Conservation (phyloP, 805 yeast genomes). For the Phaffomyces antillensis region DNA sequence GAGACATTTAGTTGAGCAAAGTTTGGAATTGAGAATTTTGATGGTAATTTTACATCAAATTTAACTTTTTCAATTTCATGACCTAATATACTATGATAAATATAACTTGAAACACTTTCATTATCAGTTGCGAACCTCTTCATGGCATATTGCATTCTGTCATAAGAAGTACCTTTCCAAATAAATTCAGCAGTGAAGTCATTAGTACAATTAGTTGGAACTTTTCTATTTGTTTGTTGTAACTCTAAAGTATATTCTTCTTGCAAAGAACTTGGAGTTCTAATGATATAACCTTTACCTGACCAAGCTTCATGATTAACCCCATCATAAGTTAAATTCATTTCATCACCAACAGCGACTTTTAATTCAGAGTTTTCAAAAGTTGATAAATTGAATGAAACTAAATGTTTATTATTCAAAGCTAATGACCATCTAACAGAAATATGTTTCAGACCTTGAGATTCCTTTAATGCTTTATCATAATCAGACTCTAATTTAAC, state of each 20-base stretch:
- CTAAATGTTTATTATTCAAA: slow-evolving; percentile 56
- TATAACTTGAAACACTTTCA: slow-evolving; percentile 61
- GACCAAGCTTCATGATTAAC: slow-evolving; percentile 59
- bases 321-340: slow-evolving; percentile 60
- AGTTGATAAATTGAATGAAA: slow-evolving; percentile 60
- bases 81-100: slow-evolving; percentile 76
- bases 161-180: slow-evolving; percentile 82
- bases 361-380: slow-evolving; percentile 58
- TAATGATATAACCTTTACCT: slow-evolving; percentile 62
- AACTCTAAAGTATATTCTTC: slow-evolving; percentile 73
- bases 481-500: slow-evolving; percentile 76
- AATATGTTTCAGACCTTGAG: slow-evolving; percentile 68
- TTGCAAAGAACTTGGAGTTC: slow-evolving; percentile 57
- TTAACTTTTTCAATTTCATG: slow-evolving; percentile 62
- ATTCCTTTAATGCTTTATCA: slow-evolving; percentile 67
- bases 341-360: slow-evolving; percentile 81
- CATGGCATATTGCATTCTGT: slow-evolving; percentile 78
- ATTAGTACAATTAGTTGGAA: slow-evolving; percentile 52
- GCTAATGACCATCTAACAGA: slow-evolving; percentile 69
- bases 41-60: slow-evolving; percentile 57
- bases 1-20: slow-evolving; percentile 67
- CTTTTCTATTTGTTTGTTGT: slow-evolving; percentile 34
- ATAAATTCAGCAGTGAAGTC: slow-evolving; percentile 81
- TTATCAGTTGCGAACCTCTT: slow-evolving; percentile 62
- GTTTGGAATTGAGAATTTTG: slow-evolving; percentile 54